phyloP scores from a whole-genome alignment of 2,329 filamentous ascomycete species.

The Phaeosphaeria sp. region DNA sequence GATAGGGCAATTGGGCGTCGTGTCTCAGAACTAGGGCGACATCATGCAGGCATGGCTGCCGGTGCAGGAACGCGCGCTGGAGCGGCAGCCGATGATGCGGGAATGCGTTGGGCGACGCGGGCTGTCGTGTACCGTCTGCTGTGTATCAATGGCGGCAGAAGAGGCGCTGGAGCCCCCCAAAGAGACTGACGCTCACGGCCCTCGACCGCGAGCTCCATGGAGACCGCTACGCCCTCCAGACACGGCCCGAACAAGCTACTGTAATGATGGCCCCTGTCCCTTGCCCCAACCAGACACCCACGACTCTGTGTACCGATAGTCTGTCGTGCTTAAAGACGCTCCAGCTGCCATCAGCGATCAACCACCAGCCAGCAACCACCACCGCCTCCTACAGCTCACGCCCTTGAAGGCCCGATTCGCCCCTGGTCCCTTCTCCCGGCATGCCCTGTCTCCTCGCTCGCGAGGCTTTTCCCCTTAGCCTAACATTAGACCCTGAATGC shows the following conservation, averaged over 20 bases:
- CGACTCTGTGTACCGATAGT: neutral
- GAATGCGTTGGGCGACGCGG: neutral
- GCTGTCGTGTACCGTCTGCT: neutral
- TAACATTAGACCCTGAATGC: neutral
- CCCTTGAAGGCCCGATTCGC: neutral
- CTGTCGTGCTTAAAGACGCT: no score
- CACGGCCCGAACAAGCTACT: neutral
- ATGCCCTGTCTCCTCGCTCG: neutral
- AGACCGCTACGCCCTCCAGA: neutral
- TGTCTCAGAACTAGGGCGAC: constrained; percentile 7
- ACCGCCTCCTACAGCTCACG: neutral
- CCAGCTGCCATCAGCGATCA: no score
- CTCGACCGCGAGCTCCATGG: neutral
- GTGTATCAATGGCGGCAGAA: neutral
- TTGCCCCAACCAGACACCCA: neutral
- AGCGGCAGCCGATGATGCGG: neutral
- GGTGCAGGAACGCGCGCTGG: constrained; percentile 9
- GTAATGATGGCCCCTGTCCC: neutral
- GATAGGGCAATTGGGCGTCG: neutral
- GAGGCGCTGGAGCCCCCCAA: neutral
- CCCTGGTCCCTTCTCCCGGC: neutral
- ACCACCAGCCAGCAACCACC: no score
- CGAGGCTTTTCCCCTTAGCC: neutral
- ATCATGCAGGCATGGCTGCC: constrained; percentile 9
- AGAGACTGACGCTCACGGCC: neutral